These are phyloP conservation scores for sorghum (Sorghum bicolor) DNA, from an alignment of 176 grass and related monocot species.

Conservation along the genomic window DNA sequence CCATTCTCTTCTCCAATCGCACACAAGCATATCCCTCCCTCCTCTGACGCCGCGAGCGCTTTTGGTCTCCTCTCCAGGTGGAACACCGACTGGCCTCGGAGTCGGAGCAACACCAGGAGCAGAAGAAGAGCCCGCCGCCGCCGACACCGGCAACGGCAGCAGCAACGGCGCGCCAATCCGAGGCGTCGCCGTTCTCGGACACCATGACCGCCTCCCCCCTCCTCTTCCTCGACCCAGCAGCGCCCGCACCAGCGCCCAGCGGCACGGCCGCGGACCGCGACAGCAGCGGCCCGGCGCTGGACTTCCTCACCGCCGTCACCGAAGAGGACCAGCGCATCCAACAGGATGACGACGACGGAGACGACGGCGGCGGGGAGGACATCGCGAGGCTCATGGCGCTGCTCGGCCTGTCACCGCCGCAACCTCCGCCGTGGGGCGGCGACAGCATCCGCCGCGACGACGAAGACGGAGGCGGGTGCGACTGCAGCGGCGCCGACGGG, in stretches of 20 bases:
- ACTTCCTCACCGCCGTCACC: conserved; percentile 49
- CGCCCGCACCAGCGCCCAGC: not conserved
- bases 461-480: conserved; percentile 28
- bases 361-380: conserved; percentile 17
- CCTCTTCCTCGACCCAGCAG: conserved; percentile 38
- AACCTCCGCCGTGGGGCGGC: not conserved
- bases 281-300: conserved; percentile 47
- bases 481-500: conserved; percentile 49
- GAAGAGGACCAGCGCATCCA: not conserved
- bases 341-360: not conserved
- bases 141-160: not conserved
- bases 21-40: not conserved
- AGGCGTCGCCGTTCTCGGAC: not conserved
- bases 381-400: conserved; percentile 52
- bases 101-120: not conserved
- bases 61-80: conserved; percentile 8
- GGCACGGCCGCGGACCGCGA: not conserved
- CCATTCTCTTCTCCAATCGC: not conserved
- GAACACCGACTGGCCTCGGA: conserved; percentile 50
- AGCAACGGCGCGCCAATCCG: not conserved
- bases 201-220: conserved; percentile 40
- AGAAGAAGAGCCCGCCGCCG: not conserved
- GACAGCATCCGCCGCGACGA: not conserved
- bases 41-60: not conserved
- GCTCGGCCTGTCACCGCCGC: conserved; percentile 32